These are phyloP conservation scores for Glomus cerebriforme DNA, from an alignment of 192 early-diverging fungal genomes.

Conservation along the genomic window DNA sequence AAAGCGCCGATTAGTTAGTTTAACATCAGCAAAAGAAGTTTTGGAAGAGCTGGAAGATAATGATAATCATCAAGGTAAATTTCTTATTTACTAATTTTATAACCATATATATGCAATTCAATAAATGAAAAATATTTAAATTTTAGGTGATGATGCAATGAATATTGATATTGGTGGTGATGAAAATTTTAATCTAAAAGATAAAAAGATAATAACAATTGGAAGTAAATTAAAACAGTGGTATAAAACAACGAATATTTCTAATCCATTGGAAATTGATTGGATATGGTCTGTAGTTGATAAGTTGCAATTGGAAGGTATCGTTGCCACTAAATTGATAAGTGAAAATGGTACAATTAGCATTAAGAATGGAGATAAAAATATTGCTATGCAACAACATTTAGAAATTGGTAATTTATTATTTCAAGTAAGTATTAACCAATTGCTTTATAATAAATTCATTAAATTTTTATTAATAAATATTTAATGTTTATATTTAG, in stretches of 20 bases:
- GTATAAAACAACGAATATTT: not conserved
- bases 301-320: constrained; percentile 35
- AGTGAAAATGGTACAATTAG: constrained; percentile 26
- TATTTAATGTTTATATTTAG: constrained; percentile 31
- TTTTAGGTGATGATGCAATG: constrained; percentile 5
- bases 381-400: constrained; percentile 46
- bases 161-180: not conserved
- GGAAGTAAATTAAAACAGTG: not conserved
- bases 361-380: constrained; percentile 23
- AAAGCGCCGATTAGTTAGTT: constrained; percentile 33
- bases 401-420: constrained; percentile 52
- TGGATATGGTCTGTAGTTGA: constrained; percentile 48
- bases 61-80: constrained; percentile 12
- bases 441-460: not conserved
- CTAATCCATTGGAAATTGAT: constrained; percentile 39
- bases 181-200: not conserved
- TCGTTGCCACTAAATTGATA: constrained; percentile 41
- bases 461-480: not conserved
- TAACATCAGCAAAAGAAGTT: constrained; percentile 33
- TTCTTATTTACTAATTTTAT: not conserved
- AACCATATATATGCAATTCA: not conserved
- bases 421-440: constrained; percentile 32
- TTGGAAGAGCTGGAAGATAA: constrained; percentile 31
- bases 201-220: not conserved
- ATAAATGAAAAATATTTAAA: constrained; percentile 12